Evolutionary conservation across 2,329 filamentous ascomycete species (phyloP).

Genomic region (Meredithiella fracta): DNA sequence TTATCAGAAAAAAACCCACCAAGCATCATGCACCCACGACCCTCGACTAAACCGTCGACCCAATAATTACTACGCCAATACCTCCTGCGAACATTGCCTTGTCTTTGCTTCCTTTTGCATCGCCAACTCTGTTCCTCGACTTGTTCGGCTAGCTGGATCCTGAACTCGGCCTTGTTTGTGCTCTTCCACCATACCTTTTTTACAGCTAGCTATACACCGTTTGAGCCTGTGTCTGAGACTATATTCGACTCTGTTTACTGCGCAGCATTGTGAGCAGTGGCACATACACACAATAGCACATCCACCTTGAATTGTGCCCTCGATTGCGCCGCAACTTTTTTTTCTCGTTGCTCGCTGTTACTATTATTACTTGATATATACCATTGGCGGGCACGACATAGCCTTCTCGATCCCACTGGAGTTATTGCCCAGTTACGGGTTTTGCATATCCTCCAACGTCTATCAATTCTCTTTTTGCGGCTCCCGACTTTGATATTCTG

Average conservation of each 20-base stretch:
- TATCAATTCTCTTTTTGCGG: not conserved
- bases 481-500: not conserved
- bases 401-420: not conserved
- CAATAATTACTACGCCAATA: not conserved
- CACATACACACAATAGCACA: no score
- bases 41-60: not conserved
- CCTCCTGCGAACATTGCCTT: not conserved
- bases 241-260: no score
- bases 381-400: not conserved
- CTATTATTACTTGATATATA: not conserved
- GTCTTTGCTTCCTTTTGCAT: not conserved
- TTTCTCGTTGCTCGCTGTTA: not conserved
- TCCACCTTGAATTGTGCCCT: no score
- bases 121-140: not conserved
- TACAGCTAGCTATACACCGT: not conserved
- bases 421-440: no score
- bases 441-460: no score
- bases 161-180: constrained; percentile 6
- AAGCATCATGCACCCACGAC: not conserved
- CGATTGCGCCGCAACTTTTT: not conserved
- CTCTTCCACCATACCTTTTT: not conserved
- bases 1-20: no score
- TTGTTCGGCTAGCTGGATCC: not conserved
- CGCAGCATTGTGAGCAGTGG: no score
- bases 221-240: no score